Conservation (phyloP, 1,284 basidiomycete species). For the Irpex sp. region DNA sequence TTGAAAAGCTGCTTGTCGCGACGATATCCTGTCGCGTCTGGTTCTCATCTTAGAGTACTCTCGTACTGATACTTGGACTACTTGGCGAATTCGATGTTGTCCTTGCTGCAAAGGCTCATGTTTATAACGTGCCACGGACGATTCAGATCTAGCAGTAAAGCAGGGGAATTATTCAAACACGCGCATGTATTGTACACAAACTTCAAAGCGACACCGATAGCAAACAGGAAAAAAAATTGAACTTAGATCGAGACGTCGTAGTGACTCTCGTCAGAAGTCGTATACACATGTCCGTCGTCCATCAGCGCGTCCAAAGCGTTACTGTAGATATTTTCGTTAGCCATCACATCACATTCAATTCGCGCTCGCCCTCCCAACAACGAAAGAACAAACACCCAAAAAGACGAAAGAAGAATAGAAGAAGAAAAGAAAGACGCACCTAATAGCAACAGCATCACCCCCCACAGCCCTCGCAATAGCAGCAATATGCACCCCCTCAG, state of each 20-base stretch:
- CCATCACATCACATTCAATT: no score
- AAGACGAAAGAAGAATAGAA: no score
- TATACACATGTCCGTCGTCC: slow-evolving; percentile 53
- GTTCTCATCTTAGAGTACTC: no score
- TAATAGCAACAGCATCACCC: slow-evolving; percentile 30
- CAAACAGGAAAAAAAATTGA: not conserved
- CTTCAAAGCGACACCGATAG: not conserved
- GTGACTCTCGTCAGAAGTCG: slow-evolving; percentile 48
- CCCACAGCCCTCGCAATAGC: slow-evolving; percentile 34
- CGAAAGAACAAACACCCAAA: no score
- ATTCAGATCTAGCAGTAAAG: not conserved
- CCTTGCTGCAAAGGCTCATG: no score
- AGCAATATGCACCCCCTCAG: slow-evolving; percentile 48
- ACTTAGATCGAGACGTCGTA: slow-evolving; percentile 29
- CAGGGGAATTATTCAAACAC: no score
- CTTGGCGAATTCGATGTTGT: no score
- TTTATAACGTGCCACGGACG: not conserved
- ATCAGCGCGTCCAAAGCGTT: slow-evolving; percentile 49
- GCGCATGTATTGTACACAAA: not conserved
- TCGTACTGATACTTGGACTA: no score
- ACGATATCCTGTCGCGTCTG: no score
- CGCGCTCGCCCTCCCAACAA: no score
- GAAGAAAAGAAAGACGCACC: no score
- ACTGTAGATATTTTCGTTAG: slow-evolving; percentile 28
- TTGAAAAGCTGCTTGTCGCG: no score